Evolutionary conservation across 257 asterid genomes (phyloP), one percentile per base, ranked within the genome.

Genomic region (Thymus mandschuricus): DNA sequence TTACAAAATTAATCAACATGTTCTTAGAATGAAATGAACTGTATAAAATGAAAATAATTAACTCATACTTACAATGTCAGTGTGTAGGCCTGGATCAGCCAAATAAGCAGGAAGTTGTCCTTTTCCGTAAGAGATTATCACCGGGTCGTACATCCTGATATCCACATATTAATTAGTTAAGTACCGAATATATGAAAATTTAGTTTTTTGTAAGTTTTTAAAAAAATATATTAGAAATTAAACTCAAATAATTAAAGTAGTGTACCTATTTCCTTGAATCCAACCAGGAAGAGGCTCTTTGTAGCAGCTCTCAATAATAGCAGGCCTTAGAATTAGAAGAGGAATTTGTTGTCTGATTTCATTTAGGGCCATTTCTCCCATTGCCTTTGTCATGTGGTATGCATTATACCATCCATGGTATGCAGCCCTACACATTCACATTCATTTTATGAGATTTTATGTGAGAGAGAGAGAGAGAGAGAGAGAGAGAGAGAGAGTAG

Each of bases 221-320:
- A 29, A 10, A 56, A 0, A 8, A 28, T 7, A n/a, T n/a, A 21
- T 21, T 21, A 15, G 21, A 21, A 21, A 21, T 21, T 21, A 21
- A 21, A 21, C 21, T 21, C 21, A 21, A 9, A 9, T 1, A 45
- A n/a, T 21, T 21, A 0, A 55, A 21, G n/a, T 28, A 7, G 12
- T 3, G 21, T 21, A 81, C 88, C 82, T 76, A 49, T 73, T 79
- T 76, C 86, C 88, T 74, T 81, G 82, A 60, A 84, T 81, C 86
- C 86, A 84, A 15, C 88, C 86, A 0, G 84, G 81, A 35, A 75
- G 8, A 1, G 86, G 86, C 5, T 81, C 84, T 64, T 38, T 68
- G 46, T 68, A 81, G 41, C 77, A 58, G 52, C 88, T 81, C 65
- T 76, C 84, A 2, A 84, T 60, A 3, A 64, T 1, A 0, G 77